Evolutionary conservation across 2,329 filamentous ascomycete genomes (phyloP), one percentile per base, ranked within the genome.

Genomic region (Stachybotrys chartarum): DNA sequence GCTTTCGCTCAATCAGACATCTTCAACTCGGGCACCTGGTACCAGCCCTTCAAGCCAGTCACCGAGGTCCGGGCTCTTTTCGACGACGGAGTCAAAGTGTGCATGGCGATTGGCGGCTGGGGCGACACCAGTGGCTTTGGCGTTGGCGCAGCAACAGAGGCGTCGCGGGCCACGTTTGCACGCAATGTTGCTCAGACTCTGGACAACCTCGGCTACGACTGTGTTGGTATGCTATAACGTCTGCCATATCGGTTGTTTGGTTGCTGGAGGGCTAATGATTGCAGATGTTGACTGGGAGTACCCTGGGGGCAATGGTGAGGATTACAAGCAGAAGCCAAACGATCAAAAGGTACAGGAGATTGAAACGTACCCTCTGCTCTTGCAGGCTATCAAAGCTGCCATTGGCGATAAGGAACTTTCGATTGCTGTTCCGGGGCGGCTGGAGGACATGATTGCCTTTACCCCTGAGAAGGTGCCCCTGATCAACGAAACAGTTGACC

Each of bases 271-370:
- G 46, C 46, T 17, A 52, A 17, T 50, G 30, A 7, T 44, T 42
- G 24, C 12, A 68, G 86, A 90, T 58, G 76, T 90, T 47, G 86
- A 90, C 63, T 88, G 86, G 85, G 86, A 82, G 58, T 83, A 77
- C 52, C 70, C 72, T 1, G 79, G 78, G 16, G 86, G 86, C 44
- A 89, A 89, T 60, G 86, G 85, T 35, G 77, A 83, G 32, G 85
- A 90, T 69, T 90, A 89, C 74, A 87, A 82, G 62, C 62, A 75
- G 51, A 71, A 78, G 5, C 79, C 84, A 32, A 89, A 89, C 66
- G 71, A 72, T 0, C 66, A 77, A 49, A 87, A 85, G 63, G 70
- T 68, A 1, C 76, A 76, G 65, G 84, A 90, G 66, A 81, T 89
- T 54, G 70, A 77, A 24, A 80, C 80, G 0, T 90, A 80, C 61